Base-by-base conservation (phyloP, 805 yeast genomes). In the Yarrowia sp. region DNA sequence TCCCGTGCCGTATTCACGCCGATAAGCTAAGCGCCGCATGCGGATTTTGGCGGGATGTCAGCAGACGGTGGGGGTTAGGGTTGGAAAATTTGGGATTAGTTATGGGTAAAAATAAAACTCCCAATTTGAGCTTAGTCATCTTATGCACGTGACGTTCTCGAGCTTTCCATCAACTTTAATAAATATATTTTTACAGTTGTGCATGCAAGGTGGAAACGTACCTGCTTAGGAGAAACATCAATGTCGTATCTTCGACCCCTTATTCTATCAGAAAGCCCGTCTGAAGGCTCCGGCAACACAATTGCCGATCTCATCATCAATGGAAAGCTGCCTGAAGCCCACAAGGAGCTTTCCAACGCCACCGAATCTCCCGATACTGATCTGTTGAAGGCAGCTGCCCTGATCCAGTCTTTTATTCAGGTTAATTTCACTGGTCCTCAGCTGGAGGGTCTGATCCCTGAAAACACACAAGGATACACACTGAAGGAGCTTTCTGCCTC, bases 341-440 rank as follows among this genome's bases (percentile, higher is more conserved):
- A 58, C 30, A 33, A n/a, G 17, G 49, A 50, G 8, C 49, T 58
- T n/a, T 17, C 49, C n/a, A 33, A 58, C 50, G 64, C 64, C 50
- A 30, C 64, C 38, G 46, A 13, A 14, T 38, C 55, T 8, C 36
- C 53, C n/a, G 66, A 61, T 15, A 61, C 66, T 12, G 49, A 46
- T 24, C 60, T 69, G 12, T 19, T 69, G 15, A 52, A 83, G 17
- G 90, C 91, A 2, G 81, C 91, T 69, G 82, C 89, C 0, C 77
- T 86, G 3, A 78, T 91, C 33, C 92, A 92, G 74, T 74, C 84
- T 1, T 93, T 89, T 74, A 79, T 90, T 15, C 96, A 91, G 75
- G 77, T 84, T 63, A 93, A 93, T 76, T 91, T 83, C 76, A 91
- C 97, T 0, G 98, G 98, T 9, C 97, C 97, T 6, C 82, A 84